Percentiles rank a stretch among this genome's conserved stretches.
Evolutionary conservation across 2,329 filamentous ascomycete species (phyloP).

Genomic region (Penicillium sclerotigenum): DNA sequence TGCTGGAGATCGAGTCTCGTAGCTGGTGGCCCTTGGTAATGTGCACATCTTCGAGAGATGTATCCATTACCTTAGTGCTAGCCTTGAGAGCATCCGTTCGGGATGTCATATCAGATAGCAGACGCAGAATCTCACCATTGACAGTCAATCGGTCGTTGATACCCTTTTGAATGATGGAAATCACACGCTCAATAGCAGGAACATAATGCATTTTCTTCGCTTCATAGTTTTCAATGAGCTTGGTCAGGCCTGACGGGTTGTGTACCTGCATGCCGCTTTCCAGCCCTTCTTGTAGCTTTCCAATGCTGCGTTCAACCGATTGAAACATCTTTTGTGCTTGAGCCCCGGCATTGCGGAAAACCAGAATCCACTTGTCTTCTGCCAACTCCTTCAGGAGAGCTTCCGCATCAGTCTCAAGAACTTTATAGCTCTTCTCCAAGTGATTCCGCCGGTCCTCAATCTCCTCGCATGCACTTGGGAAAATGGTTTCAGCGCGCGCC

Average conservation of each 20-base stretch:
- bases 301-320: slow-evolving; percentile 82
- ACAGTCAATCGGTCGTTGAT: slow-evolving; percentile 92
- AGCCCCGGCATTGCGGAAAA: slow-evolving; percentile 87
- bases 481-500: slow-evolving; percentile 69
- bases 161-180: slow-evolving; percentile 93
- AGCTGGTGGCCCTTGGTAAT: slow-evolving; percentile 67
- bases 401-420: slow-evolving; percentile 85
- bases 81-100: slow-evolving; percentile 74
- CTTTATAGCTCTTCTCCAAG: slow-evolving; percentile 82
- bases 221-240: slow-evolving; percentile 90
- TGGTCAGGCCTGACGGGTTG: slow-evolving; percentile 66
- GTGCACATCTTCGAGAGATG: slow-evolving; percentile 67
- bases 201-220: slow-evolving; percentile 93
- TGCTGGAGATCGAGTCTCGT: slow-evolving; percentile 88
- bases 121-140: slow-evolving; percentile 86
- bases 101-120: slow-evolving; percentile 81
- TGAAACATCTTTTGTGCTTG: slow-evolving; percentile 97
- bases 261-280: slow-evolving; percentile 71
- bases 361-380: slow-evolving; percentile 92
- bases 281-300: slow-evolving; percentile 75
- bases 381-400: slow-evolving; percentile 83
- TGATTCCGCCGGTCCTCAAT: slow-evolving; percentile 70
- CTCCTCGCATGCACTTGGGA: slow-evolving; percentile 89
- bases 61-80: slow-evolving; percentile 74
- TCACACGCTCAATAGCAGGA: slow-evolving; percentile 83